Evolutionary conservation across 1,284 basidiomycete genomes (phyloP).

Genomic region (Chalciporus sp.): DNA sequence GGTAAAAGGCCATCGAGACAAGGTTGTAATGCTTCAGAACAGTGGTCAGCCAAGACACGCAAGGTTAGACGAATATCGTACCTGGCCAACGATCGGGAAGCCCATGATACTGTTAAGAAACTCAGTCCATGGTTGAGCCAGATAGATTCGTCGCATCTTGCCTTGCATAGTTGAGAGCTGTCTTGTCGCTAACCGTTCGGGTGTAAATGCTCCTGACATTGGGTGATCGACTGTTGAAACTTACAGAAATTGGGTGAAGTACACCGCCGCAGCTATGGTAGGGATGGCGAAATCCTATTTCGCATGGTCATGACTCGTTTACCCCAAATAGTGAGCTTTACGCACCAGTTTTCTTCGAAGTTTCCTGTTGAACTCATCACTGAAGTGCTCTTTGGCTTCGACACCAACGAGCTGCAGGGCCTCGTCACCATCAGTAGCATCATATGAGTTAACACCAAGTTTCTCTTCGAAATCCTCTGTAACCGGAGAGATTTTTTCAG

Average conservation of each 20-base stretch:
- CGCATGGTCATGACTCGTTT: neutral
- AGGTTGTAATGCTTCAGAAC: slow-evolving; percentile 56
- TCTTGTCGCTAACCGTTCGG: slow-evolving; percentile 55
- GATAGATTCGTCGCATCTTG: slow-evolving; percentile 17
- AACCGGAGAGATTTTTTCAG: slow-evolving; percentile 12
- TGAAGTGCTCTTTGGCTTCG: slow-evolving; percentile 53
- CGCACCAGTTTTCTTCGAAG: slow-evolving; percentile 60
- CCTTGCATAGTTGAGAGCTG: slow-evolving; percentile 69
- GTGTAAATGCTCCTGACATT: slow-evolving; percentile 4
- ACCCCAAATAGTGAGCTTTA: slow-evolving; percentile 1
- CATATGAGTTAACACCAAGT: slow-evolving; percentile 23
- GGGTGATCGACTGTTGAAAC: neutral
- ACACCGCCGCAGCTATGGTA: slow-evolving; percentile 64
- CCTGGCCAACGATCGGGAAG: slow-evolving; percentile 63
- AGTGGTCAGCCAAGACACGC: slow-evolving; percentile 9
- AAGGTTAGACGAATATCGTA: slow-evolving; percentile 22
- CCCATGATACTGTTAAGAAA: slow-evolving; percentile 56
- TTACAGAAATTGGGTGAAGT: slow-evolving; percentile 68
- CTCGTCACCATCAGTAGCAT: slow-evolving; percentile 52
- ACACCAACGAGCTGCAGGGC: slow-evolving; percentile 60
- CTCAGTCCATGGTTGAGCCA: slow-evolving; percentile 3
- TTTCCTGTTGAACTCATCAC: slow-evolving; percentile 60
- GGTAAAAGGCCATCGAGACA: slow-evolving; percentile 61
- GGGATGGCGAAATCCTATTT: slow-evolving; percentile 59
- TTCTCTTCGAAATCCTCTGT: slow-evolving; percentile 20